Evolutionary conservation across 2,329 filamentous ascomycete species (phyloP).

Genomic region (Pseudopyrenochaeta lycopersici): DNA sequence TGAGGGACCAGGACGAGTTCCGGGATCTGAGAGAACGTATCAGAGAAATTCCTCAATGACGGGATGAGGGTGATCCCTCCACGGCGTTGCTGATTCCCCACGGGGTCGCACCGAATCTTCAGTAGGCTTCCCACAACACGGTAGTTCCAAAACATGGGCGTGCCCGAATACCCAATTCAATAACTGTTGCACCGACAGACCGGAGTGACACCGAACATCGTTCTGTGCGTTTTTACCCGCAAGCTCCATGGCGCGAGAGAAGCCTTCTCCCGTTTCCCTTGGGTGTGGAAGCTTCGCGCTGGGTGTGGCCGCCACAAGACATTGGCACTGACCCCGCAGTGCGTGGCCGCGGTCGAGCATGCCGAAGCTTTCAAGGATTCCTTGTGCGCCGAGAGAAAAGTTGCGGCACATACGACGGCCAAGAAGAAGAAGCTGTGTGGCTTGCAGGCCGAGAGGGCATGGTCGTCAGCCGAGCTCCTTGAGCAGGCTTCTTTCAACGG

Average conservation of each 20-base stretch:
- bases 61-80: constrained; percentile 23
- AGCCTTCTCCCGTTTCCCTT: constrained; percentile 28
- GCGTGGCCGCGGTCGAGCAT: constrained; percentile 11
- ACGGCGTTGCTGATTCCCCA: constrained; percentile 27
- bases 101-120: constrained; percentile 22
- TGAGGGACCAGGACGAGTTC: constrained; percentile 23
- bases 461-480: constrained; percentile 42
- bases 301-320: constrained; percentile 30
- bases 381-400: constrained; percentile 26
- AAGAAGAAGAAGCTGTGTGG: constrained; percentile 34
- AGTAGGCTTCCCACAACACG: constrained; percentile 1
- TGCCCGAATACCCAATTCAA: no score
- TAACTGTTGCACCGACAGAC: not conserved
- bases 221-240: constrained; percentile 8
- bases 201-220: constrained; percentile 4
- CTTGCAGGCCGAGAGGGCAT: constrained; percentile 32
- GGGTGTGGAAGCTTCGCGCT: constrained; percentile 34
- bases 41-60: constrained; percentile 11
- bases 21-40: constrained; percentile 24
- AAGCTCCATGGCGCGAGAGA: constrained; percentile 35
- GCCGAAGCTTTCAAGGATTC: constrained; percentile 31
- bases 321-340: constrained; percentile 38
- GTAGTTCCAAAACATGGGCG: not conserved
- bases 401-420: constrained; percentile 34
- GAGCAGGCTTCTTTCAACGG: constrained; percentile 45